Base-by-base conservation (phyloP, 2,329 filamentous ascomycete genomes). In the Colletotrichum endophyticum region DNA sequence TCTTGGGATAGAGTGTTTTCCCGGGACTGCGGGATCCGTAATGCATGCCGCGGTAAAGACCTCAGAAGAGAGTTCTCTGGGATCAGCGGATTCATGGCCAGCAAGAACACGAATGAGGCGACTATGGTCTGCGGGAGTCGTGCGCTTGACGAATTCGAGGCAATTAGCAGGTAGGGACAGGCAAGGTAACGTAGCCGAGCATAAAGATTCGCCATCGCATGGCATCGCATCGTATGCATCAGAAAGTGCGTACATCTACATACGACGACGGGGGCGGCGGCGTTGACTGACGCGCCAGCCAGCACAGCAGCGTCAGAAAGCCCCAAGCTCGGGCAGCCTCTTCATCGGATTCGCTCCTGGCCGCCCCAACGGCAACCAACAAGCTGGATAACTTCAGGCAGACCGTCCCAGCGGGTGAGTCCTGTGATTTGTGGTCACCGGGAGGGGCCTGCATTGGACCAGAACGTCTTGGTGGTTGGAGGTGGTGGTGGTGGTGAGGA, bases 391-490 rank as follows among this genome's bases (percentile, higher is more conserved):
- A 63, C 66, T 73, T 62, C 70, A 73, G 64, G 73, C 19, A 76
- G 64, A 61, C 63, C 64, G 73, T 68, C 44, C 70, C 70, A 64
- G 70, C 25, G 56, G 32, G 34, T 25, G 27, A 69, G 70, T 76
- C 74, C 70, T 75, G 70, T 75, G 74, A 74, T 74, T 69, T 68
- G 56, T 66, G 59, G 74, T 66, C 66, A 76, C 70, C 39, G 53
- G 74, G 74, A 73, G 64, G 74, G 49, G 73, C 64, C 74, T 70
- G 71, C 71, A 76, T 70, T 53, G 62, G 66, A 28, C 49, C 36
- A 73, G 39, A 70, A 70, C 22, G 49, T 64, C 64, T 59, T 61
- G 73, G 68, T 72, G 49, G 44, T 53, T 53, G 44, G 44, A 53
- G 44, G 44, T 22, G 44, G 44, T 53, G 44, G 44, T 53, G 44